phyloP scores from a whole-genome alignment of 139 green algal genomes.

The Eudorina sp. region DNA sequence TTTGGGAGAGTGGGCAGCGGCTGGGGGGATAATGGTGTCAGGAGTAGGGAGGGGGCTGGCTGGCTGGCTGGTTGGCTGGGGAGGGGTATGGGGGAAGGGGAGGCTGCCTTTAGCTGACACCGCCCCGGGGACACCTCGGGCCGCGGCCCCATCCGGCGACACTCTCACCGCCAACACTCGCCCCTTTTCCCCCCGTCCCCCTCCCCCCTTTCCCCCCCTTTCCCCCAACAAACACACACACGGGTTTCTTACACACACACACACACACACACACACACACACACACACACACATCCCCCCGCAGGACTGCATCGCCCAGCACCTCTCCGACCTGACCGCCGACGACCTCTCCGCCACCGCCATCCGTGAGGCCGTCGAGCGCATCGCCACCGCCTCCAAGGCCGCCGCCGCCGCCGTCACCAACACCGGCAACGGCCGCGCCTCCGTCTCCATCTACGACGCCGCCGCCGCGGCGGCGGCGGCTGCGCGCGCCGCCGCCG shows the following conservation, averaged over 20 bases:
- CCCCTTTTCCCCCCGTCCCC: neutral
- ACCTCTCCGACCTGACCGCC: constrained; percentile 30
- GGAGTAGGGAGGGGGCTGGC: no score
- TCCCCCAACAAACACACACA: no score
- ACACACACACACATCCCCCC: neutral
- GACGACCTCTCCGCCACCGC: neutral
- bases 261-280: neutral
- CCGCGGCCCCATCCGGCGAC: no score
- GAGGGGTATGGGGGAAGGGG: no score
- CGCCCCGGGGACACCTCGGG: no score
- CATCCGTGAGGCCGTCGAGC: neutral
- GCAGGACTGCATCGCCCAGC: constrained; percentile 40
- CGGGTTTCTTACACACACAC: no score
- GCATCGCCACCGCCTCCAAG: neutral
- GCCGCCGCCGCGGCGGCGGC: neutral
- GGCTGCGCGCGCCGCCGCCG: neutral
- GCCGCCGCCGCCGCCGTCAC: neutral
- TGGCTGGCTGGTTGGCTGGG: no score
- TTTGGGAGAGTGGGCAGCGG: no score
- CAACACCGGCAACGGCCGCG: neutral
- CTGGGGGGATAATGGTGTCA: no score
- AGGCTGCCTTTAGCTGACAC: no score
- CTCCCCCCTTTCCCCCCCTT: neutral
- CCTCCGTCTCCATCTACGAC: neutral
- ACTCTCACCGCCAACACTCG: neutral